Evolutionary conservation across 2,329 filamentous ascomycete species (phyloP).

Genomic region (Diplodia seriata): DNA sequence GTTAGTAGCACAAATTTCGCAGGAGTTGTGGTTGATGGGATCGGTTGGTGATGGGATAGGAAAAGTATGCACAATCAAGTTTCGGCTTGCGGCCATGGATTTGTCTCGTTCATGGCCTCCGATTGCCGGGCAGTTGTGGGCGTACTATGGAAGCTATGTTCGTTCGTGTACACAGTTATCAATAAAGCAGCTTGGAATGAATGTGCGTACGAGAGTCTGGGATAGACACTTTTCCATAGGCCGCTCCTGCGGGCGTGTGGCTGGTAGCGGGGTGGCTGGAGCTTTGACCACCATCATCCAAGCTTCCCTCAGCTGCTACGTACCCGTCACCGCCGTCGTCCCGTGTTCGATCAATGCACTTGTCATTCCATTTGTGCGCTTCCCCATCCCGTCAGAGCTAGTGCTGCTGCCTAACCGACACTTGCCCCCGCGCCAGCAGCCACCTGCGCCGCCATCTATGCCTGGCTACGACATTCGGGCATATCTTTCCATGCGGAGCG

Average conservation of each 20-base stretch:
- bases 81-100: background rate
- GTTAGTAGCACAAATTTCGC: background rate
- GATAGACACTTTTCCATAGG: no score
- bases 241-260: constrained; percentile 15
- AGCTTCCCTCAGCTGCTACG: constrained; percentile 1
- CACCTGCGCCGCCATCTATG: background rate
- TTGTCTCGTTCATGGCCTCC: constrained; percentile 3
- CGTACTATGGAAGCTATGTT: background rate
- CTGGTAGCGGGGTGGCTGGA: constrained; percentile 23
- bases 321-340: background rate
- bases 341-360: background rate
- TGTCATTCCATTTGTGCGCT: background rate
- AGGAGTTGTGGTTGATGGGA: constrained; percentile 7
- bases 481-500: background rate
- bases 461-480: constrained; percentile 1
- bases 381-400: background rate
- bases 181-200: background rate
- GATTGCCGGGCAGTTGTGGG: background rate
- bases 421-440: background rate
- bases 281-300: constrained; percentile 10
- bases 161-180: background rate
- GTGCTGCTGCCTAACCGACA: background rate
- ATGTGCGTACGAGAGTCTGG: background rate
- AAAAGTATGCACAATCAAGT: constrained; percentile 1
- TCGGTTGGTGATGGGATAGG: background rate